Evolutionary conservation across 2,329 filamentous ascomycete genomes (phyloP).

Genomic region (Thyridium curvatum): DNA sequence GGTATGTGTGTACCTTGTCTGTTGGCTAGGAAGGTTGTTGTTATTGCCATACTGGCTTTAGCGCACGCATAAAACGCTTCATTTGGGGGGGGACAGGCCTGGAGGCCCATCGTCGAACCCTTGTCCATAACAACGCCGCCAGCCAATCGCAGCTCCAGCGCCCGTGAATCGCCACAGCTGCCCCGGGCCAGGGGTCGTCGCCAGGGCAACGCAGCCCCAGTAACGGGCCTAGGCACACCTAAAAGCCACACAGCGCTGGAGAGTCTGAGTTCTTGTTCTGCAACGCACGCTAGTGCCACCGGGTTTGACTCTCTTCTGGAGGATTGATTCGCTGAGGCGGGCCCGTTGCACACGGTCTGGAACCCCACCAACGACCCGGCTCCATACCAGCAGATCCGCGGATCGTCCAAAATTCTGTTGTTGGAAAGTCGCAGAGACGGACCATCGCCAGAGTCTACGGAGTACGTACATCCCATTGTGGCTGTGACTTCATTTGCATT

Average conservation of each 20-base stretch:
- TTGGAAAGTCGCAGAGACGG: background rate
- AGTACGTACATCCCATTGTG: background rate
- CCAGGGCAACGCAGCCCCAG: constrained; percentile 10
- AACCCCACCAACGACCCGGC: too few species aligned
- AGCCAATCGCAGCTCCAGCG: constrained; percentile 8
- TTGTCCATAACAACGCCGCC: constrained; percentile 4
- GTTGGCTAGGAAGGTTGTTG: constrained; percentile 1
- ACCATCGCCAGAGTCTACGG: background rate
- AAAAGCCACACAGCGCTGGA: too few species aligned
- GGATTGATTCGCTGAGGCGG: too few species aligned
- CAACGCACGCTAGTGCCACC: too few species aligned
- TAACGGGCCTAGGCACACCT: too few species aligned
- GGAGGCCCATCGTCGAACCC: background rate
- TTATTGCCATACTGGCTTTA: too few species aligned
- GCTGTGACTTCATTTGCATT: too few species aligned
- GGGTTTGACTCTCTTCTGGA: too few species aligned
- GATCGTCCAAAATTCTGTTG: background rate
- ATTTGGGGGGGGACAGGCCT: background rate
- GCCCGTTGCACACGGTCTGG: too few species aligned
- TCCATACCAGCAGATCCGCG: too few species aligned
- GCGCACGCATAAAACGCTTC: constrained; percentile 1
- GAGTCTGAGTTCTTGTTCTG: too few species aligned
- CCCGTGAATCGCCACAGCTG: constrained; percentile 4
- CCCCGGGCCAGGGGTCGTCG: constrained; percentile 3
- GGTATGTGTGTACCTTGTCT: too few species aligned